phyloP scores from a whole-genome alignment of 164 flowering plant species.

The Tetracentron sinense region DNA sequence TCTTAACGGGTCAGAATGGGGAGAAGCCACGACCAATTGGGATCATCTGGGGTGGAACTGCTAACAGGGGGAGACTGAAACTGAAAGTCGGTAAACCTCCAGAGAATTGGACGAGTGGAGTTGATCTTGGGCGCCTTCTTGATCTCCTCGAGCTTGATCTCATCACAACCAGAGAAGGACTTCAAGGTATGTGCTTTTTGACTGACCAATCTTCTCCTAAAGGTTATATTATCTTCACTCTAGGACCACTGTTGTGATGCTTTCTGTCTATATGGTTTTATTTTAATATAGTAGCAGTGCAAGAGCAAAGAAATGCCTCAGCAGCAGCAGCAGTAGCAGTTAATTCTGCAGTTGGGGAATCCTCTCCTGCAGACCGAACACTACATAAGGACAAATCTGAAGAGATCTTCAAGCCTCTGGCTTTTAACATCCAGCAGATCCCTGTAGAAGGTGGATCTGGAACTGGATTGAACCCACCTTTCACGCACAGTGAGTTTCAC shows the following conservation, averaged over 20 bases:
- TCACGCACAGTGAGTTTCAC: slow-evolving; percentile 33
- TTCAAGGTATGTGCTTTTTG: slow-evolving; percentile 59
- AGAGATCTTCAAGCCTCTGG: slow-evolving; percentile 57
- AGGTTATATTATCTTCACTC: no score
- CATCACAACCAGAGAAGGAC: slow-evolving; percentile 56
- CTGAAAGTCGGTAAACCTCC: slow-evolving; percentile 84
- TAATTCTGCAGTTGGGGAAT: slow-evolving; percentile 77
- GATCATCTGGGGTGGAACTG: slow-evolving; percentile 99
- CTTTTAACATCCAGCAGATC: slow-evolving; percentile 47
- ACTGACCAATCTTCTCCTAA: background rate
- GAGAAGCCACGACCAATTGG: slow-evolving; percentile 84
- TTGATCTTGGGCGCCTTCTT: slow-evolving; percentile 94
- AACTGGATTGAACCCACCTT: slow-evolving; percentile 31
- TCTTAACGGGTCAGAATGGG: slow-evolving; percentile 56
- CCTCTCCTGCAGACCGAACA: slow-evolving; percentile 51
- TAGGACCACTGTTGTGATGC: background rate
- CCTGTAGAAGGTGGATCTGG: slow-evolving; percentile 41
- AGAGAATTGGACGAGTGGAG: slow-evolving; percentile 96
- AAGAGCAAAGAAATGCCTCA: slow-evolving; percentile 71
- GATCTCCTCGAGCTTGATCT: slow-evolving; percentile 90
- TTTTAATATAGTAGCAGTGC: slow-evolving; percentile 56
- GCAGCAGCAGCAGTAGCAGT: slow-evolving; percentile 56
- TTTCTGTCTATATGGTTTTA: background rate
- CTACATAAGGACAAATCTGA: slow-evolving; percentile 44
- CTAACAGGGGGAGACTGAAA: slow-evolving; percentile 89